Base-by-base conservation (phyloP, 257 asterid genomes). In the Nicotiana paniculata region DNA sequence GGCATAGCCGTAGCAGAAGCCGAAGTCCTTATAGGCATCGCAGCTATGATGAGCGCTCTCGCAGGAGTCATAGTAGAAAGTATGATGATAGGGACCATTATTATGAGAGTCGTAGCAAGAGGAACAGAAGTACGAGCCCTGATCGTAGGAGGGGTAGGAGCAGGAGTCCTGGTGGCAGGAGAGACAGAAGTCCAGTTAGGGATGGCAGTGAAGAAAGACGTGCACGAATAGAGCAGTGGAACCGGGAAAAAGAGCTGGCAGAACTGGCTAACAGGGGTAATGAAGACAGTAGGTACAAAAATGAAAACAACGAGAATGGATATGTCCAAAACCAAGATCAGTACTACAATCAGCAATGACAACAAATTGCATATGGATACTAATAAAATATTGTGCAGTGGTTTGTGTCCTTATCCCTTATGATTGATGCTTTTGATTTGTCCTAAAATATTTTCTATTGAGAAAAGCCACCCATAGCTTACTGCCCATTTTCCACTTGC, bases 181-280 rank as follows among this genome's bases (percentile, higher is more conserved):
- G 96, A 87, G 89, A 85, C 35, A 89, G 88, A 21, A 96, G 95
- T 83, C 97, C 98, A 21, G 81, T 86, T 66, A 94, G 99, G 91
- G 99, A 95, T 86, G 96, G 98, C 48, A 96, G 99, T 82, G 98
- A 92, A 83, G 99, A 96, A 89, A 93, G 99, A 75, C 90, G 98
- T 75, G 99, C 99, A 81, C 92, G 93, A 85, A 96, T 96, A 77
- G 98, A 86, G 85, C 97, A 92, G 84, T 96, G 99, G 99, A 96
- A 96, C 84, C 85, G 97, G 91, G 98, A 96, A 85, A 94, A 83
- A 83, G 98, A 96, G 80, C 93, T 91, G 79, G 89, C 93, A 0
- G 92, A 90, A 70, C 89, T 57, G 76, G 87, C 88, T 76, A 84
- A 79, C 81, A 90, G 81, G 81, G 90, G 62, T 17, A 77, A 58